Evolutionary conservation across 2,329 filamentous ascomycete genomes (phyloP), one percentile per base, ranked within the genome.

Genomic region (Aspergillus glaucus): DNA sequence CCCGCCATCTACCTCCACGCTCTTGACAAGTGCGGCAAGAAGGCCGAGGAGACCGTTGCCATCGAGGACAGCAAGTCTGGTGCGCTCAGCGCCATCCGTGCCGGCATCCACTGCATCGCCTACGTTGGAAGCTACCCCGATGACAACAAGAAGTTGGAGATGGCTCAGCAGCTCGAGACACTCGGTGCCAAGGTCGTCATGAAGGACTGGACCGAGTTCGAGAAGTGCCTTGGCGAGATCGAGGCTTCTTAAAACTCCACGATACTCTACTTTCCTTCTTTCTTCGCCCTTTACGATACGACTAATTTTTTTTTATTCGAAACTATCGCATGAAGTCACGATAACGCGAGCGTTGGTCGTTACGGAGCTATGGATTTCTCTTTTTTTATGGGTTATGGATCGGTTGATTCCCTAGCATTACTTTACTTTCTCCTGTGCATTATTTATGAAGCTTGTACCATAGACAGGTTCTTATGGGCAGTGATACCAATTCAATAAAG

Each of bases 21-120:
- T 19, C 80, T 90, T 65, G 73, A 89, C 71, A 74, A 81, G 64
- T 78, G 94, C 45, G 85, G 85, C 53, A 86, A 86, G 71, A 80
- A 79, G 61, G 75, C 88, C 1, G 74, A 75, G 43, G 85, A 94
- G 76, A 84, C 80, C 56, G 78, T 95, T 28, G 87, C 90, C 21
- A 81, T 95, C 50, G 90, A 95, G 77, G 90, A 95, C 75, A 88
- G 84, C 77, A 88, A 87, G 79, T 89, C 85, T 59, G 90, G 90
- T 53, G 87, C 87, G 40, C 80, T 86, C 50, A 88, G 87, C 56
- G 86, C 84, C 50, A 82, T 84, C 62, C 79, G 87, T 51, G 90
- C 90, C 15, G 82, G 82, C 44, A 93, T 95, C 63, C 85, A 82
- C 53, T 83, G 86, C 54, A 83, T 95, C 60, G 90, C 85, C 48